Conservation (phyloP, 148 eudicot genomes). For the Amaranthus hypochondriacus region DNA sequence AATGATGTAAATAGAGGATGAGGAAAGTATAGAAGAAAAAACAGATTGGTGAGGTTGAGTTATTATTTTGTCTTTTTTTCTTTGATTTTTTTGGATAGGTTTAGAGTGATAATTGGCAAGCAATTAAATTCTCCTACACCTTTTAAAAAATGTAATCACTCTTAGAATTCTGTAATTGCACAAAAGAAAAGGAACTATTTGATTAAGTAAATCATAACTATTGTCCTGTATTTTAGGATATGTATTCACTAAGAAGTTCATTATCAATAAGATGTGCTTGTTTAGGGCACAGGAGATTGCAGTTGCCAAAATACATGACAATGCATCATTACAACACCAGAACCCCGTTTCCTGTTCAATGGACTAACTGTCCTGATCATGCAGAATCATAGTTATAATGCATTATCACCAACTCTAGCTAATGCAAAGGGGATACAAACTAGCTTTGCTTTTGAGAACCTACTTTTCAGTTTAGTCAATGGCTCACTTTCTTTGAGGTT, state of each 20-base stretch:
- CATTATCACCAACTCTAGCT: background rate
- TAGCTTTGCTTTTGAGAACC: background rate
- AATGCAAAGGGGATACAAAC: background rate
- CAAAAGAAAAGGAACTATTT: background rate
- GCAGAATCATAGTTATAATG: conserved; percentile 4
- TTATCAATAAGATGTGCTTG: conserved; percentile 9
- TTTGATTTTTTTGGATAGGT: conserved; percentile 17
- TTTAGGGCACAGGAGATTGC: conserved; percentile 4
- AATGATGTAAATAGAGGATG: conserved; percentile 26
- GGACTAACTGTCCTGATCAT: background rate
- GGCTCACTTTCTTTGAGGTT: background rate
- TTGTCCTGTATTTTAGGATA: background rate
- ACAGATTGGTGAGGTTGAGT: conserved; percentile 16
- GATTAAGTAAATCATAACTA: background rate
- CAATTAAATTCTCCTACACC: background rate
- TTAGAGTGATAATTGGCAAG: conserved; percentile 2
- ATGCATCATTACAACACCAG: background rate
- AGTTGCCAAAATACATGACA: background rate
- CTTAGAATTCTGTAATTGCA: conserved; percentile 3
- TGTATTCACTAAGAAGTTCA: conserved; percentile 1
- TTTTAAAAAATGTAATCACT: background rate
- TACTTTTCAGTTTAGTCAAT: background rate
- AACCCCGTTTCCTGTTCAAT: background rate
- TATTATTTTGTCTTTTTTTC: conserved; percentile 17
- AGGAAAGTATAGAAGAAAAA: conserved; percentile 22